phyloP scores from a whole-genome alignment of 2,329 filamentous ascomycete species.

The Arthrobotrys entomopaga region DNA sequence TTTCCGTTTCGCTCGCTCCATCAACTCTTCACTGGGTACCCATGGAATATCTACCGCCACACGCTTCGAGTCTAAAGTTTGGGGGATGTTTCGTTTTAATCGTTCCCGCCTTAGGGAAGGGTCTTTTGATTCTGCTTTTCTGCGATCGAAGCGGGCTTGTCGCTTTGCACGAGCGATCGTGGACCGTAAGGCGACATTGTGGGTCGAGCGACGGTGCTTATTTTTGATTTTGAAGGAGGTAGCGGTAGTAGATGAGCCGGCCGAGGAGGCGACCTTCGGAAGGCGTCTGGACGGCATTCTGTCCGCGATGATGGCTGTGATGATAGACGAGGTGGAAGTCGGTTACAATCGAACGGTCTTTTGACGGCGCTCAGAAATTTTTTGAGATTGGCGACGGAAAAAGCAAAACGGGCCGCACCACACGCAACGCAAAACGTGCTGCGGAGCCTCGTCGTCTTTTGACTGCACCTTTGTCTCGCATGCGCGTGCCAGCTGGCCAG shows the following conservation, averaged over 20 bases:
- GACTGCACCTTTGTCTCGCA: no score
- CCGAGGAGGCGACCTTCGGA: conserved; percentile 6
- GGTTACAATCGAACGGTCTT: background rate
- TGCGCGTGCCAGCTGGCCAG: no score
- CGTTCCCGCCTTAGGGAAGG: conserved; percentile 78
- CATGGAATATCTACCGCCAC: conserved; percentile 62
- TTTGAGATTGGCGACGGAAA: conserved; percentile 8
- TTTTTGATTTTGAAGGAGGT: conserved; percentile 71
- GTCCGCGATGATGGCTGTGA: background rate
- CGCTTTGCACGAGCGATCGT: conserved; percentile 77
- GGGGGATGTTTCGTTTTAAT: conserved; percentile 79
- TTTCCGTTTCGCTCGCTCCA: conserved; percentile 42
- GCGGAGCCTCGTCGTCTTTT: no score
- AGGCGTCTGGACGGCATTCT: conserved; percentile 40
- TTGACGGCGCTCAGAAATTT: conserved; percentile 18
- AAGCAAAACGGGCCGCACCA: background rate
- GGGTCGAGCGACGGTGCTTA: conserved; percentile 80
- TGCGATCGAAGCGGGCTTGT: conserved; percentile 79
- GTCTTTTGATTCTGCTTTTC: conserved; percentile 85
- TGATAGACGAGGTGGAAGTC: conserved; percentile 1
- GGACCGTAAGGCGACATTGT: conserved; percentile 84
- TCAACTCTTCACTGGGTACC: conserved; percentile 40
- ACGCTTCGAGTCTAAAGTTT: conserved; percentile 86
- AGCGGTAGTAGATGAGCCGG: background rate
- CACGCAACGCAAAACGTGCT: background rate